A percentile compares a stretch with the other conserved stretches of the same genome.
Evolutionary conservation across 306 rosid genomes (phyloP).

Genomic region (Fagus sylvatica): DNA sequence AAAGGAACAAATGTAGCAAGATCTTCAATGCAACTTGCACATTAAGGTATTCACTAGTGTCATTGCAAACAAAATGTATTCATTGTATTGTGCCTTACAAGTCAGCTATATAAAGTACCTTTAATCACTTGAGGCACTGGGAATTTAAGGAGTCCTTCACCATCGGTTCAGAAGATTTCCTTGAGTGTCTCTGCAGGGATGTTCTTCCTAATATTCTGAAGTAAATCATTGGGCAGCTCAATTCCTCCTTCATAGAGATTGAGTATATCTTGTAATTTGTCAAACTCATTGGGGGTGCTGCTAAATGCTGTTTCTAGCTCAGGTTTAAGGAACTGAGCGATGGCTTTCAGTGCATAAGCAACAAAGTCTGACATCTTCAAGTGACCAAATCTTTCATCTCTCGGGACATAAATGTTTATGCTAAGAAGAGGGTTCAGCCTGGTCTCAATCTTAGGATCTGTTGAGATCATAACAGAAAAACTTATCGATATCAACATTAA

Average conservation of each 20-base stretch:
- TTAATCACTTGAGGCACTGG: slow-evolving; percentile 63
- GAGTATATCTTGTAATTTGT: slow-evolving; percentile 56
- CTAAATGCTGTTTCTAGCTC: slow-evolving; percentile 36
- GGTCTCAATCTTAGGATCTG: slow-evolving; percentile 61
- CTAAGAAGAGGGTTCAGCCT: slow-evolving; percentile 16
- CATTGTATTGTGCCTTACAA: neutral
- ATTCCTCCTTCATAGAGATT: slow-evolving; percentile 66
- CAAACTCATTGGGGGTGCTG: slow-evolving; percentile 51
- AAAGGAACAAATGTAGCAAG: neutral
- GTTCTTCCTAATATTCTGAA: slow-evolving; percentile 37
- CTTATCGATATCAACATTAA: neutral
- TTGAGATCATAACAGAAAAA: slow-evolving; percentile 6
- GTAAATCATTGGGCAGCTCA: slow-evolving; percentile 44
- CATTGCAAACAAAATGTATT: neutral
- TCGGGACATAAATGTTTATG: slow-evolving; percentile 59
- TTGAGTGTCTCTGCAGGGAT: slow-evolving; percentile 53
- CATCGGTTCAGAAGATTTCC: slow-evolving; percentile 68
- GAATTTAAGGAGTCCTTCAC: slow-evolving; percentile 51
- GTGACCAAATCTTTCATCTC: slow-evolving; percentile 77
- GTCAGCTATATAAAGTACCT: slow-evolving; percentile 36
- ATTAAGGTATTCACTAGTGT: neutral
- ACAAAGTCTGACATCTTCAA: slow-evolving; percentile 68
- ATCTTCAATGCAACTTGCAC: neutral
- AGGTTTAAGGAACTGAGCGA: slow-evolving; percentile 53
- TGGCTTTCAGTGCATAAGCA: slow-evolving; percentile 54